These are phyloP conservation scores for Sporothrix luriei DNA, from an alignment of 2,329 filamentous ascomycete genomes.

Conservation along the genomic window DNA sequence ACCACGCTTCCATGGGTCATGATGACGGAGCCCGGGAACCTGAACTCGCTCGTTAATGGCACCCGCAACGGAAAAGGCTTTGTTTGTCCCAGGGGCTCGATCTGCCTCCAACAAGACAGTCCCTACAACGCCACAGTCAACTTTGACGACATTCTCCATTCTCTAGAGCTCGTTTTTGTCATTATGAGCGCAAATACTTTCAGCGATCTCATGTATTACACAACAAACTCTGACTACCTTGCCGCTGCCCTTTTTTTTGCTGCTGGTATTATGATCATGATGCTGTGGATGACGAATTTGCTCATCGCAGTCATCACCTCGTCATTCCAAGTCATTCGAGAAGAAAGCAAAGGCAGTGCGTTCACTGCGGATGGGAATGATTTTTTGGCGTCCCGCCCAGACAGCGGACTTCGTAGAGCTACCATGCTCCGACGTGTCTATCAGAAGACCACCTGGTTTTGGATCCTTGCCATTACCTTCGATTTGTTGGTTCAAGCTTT, in stretches of 20 bases:
- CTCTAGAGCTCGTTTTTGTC: conserved; percentile 91
- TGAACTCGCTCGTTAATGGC: conserved; percentile 55
- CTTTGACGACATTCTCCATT: conserved; percentile 93
- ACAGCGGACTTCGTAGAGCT: conserved; percentile 45
- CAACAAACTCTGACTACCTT: conserved; percentile 88
- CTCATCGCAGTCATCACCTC: conserved; percentile 96
- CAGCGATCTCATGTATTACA: conserved; percentile 90
- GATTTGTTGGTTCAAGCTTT: conserved; percentile 78
- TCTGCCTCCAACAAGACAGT: conserved; percentile 77
- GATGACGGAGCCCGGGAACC: conserved; percentile 42
- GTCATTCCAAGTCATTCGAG: conserved; percentile 95
- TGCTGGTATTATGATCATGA: conserved; percentile 82
- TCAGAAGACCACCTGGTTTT: conserved; percentile 72
- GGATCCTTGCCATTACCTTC: conserved; percentile 78
- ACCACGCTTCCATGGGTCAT: conserved; percentile 66
- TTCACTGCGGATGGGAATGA: conserved; percentile 75
- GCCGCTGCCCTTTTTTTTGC: conserved; percentile 77
- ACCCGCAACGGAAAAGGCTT: conserved; percentile 73
- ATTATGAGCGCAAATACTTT: conserved; percentile 99
- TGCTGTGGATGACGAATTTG: conserved; percentile 94
- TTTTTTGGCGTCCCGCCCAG: conserved; percentile 44
- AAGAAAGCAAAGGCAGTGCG: conserved; percentile 91
- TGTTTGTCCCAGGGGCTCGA: conserved; percentile 79
- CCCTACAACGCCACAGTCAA: conserved; percentile 85
- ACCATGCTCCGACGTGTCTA: conserved; percentile 70